Conservation (phyloP, 2,329 filamentous ascomycete genomes). For the Penicillium brevicompactum region DNA sequence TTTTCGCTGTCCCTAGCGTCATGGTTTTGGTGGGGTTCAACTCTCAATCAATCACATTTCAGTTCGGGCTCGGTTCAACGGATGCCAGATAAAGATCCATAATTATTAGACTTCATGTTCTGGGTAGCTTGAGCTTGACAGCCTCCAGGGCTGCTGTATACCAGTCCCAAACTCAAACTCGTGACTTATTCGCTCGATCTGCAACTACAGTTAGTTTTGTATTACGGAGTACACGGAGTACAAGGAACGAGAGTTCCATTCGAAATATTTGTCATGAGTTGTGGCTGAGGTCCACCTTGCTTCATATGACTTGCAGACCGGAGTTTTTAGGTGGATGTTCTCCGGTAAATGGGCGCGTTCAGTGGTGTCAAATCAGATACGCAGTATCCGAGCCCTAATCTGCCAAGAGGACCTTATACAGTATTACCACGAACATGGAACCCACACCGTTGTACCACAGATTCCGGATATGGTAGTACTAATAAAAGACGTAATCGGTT, state of each 20-base stretch:
- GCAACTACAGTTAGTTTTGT: neutral
- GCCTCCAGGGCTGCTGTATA: neutral
- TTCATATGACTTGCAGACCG: neutral
- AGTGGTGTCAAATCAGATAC: neutral
- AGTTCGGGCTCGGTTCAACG: neutral
- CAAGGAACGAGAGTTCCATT: neutral
- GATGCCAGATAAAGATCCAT: neutral
- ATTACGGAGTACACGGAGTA: neutral
- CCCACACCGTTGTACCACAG: neutral
- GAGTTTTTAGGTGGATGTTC: conserved; percentile 4
- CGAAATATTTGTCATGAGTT: neutral
- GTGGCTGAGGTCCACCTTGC: neutral
- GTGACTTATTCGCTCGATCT: neutral
- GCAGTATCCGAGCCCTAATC: neutral
- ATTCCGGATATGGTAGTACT: neutral
- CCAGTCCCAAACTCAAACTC: conserved; percentile 1
- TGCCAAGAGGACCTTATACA: neutral
- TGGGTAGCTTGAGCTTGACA: neutral
- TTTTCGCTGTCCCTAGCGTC: neutral
- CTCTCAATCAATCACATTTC: neutral
- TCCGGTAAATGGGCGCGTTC: neutral
- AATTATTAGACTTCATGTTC: neutral
- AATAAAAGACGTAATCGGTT: neutral
- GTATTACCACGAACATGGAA: neutral
- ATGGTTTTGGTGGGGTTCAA: neutral